Evolutionary conservation across 2,329 filamentous ascomycete genomes (phyloP).

Genomic region (Epichloe sp.): DNA sequence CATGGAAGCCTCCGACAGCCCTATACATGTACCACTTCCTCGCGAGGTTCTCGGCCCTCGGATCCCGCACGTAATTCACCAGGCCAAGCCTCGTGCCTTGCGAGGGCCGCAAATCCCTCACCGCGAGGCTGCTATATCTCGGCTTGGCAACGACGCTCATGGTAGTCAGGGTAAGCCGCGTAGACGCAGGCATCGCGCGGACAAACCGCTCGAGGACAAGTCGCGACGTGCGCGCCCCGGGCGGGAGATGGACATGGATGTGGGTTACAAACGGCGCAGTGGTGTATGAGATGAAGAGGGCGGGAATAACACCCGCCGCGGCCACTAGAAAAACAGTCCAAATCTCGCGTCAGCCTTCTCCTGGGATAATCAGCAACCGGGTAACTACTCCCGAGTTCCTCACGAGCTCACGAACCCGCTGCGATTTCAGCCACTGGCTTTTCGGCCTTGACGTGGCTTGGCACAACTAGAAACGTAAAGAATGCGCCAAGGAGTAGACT

Average conservation of each 20-base stretch:
- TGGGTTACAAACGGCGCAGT: conserved; percentile 60
- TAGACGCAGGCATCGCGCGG: conserved; percentile 29
- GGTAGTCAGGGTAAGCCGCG: conserved; percentile 38
- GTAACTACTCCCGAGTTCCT: no score
- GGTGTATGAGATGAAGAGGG: conserved; percentile 50
- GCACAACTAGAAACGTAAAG: conserved; percentile 51
- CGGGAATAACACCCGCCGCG: conserved; percentile 48
- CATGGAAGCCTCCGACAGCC: conserved; percentile 25
- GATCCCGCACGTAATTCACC: conserved; percentile 28
- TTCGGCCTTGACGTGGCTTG: conserved; percentile 36
- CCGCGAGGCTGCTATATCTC: conserved; percentile 30
- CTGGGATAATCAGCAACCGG: not conserved
- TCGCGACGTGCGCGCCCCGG: conserved; percentile 48
- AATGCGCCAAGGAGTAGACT: conserved; percentile 57
- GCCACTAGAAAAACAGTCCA: conserved; percentile 29
- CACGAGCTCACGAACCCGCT: conserved; percentile 21
- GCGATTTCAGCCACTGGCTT: conserved; percentile 22
- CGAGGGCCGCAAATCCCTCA: conserved; percentile 22
- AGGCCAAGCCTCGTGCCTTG: conserved; percentile 20
- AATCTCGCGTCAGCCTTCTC: not conserved
- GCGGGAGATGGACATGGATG: conserved; percentile 56
- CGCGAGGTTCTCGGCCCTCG: conserved; percentile 18
- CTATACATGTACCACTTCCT: conserved; percentile 28
- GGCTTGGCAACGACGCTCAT: conserved; percentile 43
- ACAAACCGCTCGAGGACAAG: conserved; percentile 41